phyloP scores from a whole-genome alignment of 2,329 filamentous ascomycete species.

The Diplodia scrobiculata region DNA sequence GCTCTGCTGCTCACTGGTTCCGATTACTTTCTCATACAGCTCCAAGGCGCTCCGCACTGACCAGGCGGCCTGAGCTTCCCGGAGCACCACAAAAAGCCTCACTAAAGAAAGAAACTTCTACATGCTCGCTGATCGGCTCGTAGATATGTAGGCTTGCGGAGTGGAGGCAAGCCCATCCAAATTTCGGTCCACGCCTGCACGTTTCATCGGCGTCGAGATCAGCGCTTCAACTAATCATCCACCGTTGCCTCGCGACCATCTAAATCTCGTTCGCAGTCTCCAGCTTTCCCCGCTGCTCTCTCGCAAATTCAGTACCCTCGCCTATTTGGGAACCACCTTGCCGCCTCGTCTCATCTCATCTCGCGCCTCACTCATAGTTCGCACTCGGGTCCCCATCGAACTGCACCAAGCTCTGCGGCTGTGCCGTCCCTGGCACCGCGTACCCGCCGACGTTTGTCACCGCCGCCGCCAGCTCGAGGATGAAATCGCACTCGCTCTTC shows the following conservation, averaged over 20 bases:
- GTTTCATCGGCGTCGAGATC: not conserved
- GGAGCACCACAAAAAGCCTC: not conserved
- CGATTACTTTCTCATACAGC: no score
- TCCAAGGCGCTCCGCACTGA: no score
- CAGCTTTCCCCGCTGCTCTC: not conserved
- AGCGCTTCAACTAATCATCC: not conserved
- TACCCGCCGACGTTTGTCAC: slow-evolving; percentile 28
- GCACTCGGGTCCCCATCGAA: slow-evolving; percentile 22
- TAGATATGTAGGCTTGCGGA: not conserved
- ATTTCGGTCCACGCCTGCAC: not conserved
- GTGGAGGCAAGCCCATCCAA: not conserved
- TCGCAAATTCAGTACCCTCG: not conserved
- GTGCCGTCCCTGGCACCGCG: slow-evolving; percentile 19
- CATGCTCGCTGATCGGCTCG: not conserved
- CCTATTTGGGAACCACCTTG: not conserved
- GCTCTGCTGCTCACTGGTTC: no score
- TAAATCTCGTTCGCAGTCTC: not conserved
- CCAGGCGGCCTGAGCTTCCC: not conserved
- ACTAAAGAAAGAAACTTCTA: not conserved
- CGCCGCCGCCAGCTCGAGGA: slow-evolving; percentile 19
- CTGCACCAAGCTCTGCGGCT: slow-evolving; percentile 22
- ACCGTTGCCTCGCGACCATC: not conserved
- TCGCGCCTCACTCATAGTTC: slow-evolving; percentile 9
- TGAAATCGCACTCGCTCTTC: slow-evolving; percentile 26
- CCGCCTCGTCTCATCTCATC: not conserved